Percentiles rank a stretch among this genome's conserved stretches.
These are phyloP conservation scores for Isoetes taiwanensis DNA, from an alignment of 75 land plant species.

Conservation along the genomic window DNA sequence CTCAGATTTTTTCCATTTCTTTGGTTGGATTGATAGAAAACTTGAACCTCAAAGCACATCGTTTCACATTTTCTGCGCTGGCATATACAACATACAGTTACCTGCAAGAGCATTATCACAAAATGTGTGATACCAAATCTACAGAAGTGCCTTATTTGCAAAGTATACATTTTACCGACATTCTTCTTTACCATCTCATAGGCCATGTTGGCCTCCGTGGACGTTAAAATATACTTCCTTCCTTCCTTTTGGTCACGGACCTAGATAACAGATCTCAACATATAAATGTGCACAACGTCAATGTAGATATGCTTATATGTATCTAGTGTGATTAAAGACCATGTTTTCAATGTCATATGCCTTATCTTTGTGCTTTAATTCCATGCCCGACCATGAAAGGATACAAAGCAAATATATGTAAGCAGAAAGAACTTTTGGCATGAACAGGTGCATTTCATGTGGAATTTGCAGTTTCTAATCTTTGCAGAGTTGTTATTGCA, in stretches of 20 bases:
- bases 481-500: conserved; percentile 17
- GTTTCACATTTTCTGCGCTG: conserved; percentile 69
- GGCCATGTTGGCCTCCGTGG: too few species aligned
- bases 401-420: too few species aligned
- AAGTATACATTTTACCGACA: conserved; percentile 74
- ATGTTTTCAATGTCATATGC: too few species aligned
- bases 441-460: conserved; percentile 54
- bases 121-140: neutral
- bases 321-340: too few species aligned
- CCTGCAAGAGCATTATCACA: conserved; percentile 28
- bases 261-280: conserved; percentile 90
- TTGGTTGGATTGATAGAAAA: conserved; percentile 35
- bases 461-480: neutral
- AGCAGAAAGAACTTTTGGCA: conserved; percentile 98
- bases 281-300: conserved; percentile 88
- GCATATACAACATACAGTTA: conserved; percentile 80
- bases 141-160: neutral
- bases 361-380: too few species aligned
- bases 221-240: too few species aligned
- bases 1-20: conserved; percentile 28
- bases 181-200: too few species aligned
- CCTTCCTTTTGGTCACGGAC: conserved; percentile 69
- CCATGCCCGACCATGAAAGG: too few species aligned
- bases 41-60: conserved; percentile 78
- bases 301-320: neutral